A percentile compares a stretch with the other conserved stretches of the same genome.
These are phyloP conservation scores for Noccaea bulbosa DNA, from an alignment of 345 rosid genomes.

Conservation along the genomic window DNA sequence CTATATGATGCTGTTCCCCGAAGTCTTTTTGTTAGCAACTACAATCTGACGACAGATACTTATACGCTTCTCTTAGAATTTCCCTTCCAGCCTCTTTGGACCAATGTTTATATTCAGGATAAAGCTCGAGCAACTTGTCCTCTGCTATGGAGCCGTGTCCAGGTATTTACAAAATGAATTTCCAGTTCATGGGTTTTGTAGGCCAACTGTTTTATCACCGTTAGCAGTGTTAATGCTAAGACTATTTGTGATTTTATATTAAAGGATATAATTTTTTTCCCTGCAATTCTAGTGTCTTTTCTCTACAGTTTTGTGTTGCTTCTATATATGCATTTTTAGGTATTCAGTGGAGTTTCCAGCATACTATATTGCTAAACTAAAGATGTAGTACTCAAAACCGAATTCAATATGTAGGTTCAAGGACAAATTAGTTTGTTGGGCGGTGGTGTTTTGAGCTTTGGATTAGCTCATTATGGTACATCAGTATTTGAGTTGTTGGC, in stretches of 20 bases:
- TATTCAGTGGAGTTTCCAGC: conserved; percentile 11
- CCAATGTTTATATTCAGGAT: conserved; percentile 88
- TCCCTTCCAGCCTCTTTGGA: conserved; percentile 93
- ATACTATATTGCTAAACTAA: conserved; percentile 33
- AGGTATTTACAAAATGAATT: conserved; percentile 56
- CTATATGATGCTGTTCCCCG: conserved; percentile 95
- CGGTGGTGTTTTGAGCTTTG: conserved; percentile 85
- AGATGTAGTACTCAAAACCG: conserved; percentile 34
- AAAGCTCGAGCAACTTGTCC: conserved; percentile 94
- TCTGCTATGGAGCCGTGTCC: conserved; percentile 99
- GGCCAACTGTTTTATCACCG: conserved; percentile 17
- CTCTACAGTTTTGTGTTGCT: conserved; percentile 7
- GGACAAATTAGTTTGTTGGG: conserved; percentile 89
- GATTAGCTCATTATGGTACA: conserved; percentile 82
- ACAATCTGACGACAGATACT: conserved; percentile 84
- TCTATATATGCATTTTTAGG: conserved; percentile 7
- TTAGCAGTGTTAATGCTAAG: not conserved
- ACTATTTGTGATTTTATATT: conserved; percentile 22
- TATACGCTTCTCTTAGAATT: conserved; percentile 95
- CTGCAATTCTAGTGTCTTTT: conserved; percentile 16
- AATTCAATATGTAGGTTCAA: conserved; percentile 66
- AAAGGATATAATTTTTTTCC: conserved; percentile 2
- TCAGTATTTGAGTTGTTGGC: conserved; percentile 97
- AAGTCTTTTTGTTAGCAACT: conserved; percentile 83
- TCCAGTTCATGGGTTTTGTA: conserved; percentile 12